Conservation (phyloP, 2,329 filamentous ascomycete genomes). For the Colletotrichum sp. region DNA sequence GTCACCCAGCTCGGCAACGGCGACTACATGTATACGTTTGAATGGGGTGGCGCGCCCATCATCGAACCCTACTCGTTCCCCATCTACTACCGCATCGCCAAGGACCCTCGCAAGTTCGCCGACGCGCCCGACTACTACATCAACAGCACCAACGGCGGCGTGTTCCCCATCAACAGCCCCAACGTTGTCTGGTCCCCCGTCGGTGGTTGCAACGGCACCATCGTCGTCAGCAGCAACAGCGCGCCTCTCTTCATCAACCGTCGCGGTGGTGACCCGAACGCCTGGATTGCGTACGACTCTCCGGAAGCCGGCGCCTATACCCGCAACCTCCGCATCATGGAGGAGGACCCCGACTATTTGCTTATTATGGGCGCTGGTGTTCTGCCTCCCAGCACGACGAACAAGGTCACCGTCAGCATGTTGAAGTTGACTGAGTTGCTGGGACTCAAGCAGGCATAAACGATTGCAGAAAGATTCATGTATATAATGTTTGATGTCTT, state of each 20-base stretch:
- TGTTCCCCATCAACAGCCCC: slow-evolving; percentile 42
- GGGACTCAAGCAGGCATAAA: slow-evolving; percentile 11
- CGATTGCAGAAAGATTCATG: not conserved
- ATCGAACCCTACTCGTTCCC: slow-evolving; percentile 41
- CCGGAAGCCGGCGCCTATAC: slow-evolving; percentile 42
- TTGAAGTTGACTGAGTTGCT: slow-evolving; percentile 29
- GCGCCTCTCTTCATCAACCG: slow-evolving; percentile 47
- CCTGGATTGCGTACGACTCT: slow-evolving; percentile 40
- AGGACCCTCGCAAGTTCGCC: slow-evolving; percentile 41
- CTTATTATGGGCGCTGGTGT: slow-evolving; percentile 51
- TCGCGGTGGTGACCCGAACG: slow-evolving; percentile 38
- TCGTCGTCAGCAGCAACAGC: slow-evolving; percentile 44
- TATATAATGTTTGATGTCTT: not conserved
- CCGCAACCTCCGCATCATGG: slow-evolving; percentile 38
- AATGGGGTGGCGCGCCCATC: slow-evolving; percentile 56
- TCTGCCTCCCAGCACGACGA: slow-evolving; percentile 52
- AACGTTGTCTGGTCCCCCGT: slow-evolving; percentile 49
- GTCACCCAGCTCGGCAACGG: slow-evolving; percentile 63
- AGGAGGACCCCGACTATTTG: slow-evolving; percentile 35
- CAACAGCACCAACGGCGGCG: slow-evolving; percentile 33
- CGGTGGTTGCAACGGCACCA: slow-evolving; percentile 50
- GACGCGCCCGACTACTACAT: slow-evolving; percentile 35
- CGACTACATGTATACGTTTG: slow-evolving; percentile 69
- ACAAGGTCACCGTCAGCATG: slow-evolving; percentile 44
- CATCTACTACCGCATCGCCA: slow-evolving; percentile 49